Evolutionary conservation across 2,329 filamentous ascomycete genomes (phyloP).

Genomic region (Lachnellula cervina): DNA sequence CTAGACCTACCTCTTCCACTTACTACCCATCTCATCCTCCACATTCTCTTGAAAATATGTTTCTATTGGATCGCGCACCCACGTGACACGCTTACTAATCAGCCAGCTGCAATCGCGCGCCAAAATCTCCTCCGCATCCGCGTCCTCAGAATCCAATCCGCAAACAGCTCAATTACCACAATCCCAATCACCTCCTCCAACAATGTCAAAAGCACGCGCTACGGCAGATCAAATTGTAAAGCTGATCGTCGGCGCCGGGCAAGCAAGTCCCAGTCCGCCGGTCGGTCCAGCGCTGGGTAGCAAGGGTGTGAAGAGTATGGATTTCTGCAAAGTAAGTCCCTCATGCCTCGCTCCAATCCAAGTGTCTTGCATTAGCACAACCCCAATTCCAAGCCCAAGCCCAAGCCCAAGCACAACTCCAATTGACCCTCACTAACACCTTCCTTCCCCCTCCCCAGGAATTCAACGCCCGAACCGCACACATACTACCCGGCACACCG

Average conservation of each 20-base stretch:
- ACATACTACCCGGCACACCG: conserved; percentile 77
- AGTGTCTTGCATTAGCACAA: too few species aligned
- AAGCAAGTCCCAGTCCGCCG: conserved; percentile 90
- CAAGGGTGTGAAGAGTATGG: conserved; percentile 98
- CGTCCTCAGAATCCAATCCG: too few species aligned
- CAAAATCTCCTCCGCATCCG: too few species aligned
- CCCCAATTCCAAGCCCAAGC: too few species aligned
- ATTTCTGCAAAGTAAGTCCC: conserved; percentile 85
- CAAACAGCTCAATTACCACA: too few species aligned
- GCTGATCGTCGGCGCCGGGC: conserved; percentile 92
- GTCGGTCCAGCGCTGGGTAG: conserved; percentile 94
- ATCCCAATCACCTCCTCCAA: too few species aligned
- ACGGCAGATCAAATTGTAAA: conserved; percentile 75
- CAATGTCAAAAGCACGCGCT: conserved; percentile 32
- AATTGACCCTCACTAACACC: conserved; percentile 5
- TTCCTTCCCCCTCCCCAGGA: conserved; percentile 54
- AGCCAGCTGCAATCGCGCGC: too few species aligned
- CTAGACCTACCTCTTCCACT: too few species aligned
- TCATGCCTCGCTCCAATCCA: conserved; percentile 1
- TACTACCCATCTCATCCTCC: too few species aligned
- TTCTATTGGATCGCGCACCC: too few species aligned
- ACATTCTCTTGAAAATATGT: too few species aligned
- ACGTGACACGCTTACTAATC: too few species aligned
- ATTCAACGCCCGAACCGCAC: conserved; percentile 90
- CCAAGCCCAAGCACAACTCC: background rate